phyloP scores from a whole-genome alignment of 2,329 filamentous ascomycete species.

The Aschersonia sp. region DNA sequence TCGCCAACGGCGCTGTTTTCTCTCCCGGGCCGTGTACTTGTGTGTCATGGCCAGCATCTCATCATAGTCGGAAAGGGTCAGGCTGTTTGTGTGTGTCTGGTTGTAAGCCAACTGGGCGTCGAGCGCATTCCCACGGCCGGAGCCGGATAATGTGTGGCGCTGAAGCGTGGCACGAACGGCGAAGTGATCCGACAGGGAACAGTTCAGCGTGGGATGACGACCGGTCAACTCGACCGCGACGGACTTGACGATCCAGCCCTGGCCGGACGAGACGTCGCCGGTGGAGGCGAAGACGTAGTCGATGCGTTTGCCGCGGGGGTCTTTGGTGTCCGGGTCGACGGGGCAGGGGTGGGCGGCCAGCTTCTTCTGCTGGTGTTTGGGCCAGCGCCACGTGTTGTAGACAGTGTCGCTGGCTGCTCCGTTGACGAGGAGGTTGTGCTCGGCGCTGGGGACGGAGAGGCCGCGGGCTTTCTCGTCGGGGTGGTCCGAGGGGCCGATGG shows the following conservation, averaged over 20 bases:
- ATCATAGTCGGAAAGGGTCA: conserved; percentile 28
- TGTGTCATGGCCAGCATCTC: conserved; percentile 59
- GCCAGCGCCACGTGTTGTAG: conserved; percentile 91
- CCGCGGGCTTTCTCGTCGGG: conserved; percentile 51
- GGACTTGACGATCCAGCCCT: conserved; percentile 53
- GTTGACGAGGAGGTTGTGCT: conserved; percentile 66
- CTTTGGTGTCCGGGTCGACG: conserved; percentile 50
- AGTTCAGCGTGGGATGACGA: conserved; percentile 66
- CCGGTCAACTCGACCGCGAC: conserved; percentile 67
- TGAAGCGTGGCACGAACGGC: conserved; percentile 69
- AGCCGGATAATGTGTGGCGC: conserved; percentile 22
- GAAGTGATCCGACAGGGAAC: conserved; percentile 90
- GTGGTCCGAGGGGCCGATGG: conserved; percentile 59
- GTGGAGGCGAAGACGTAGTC: conserved; percentile 85
- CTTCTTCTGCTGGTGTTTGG: conserved; percentile 51
- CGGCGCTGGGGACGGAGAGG: conserved; percentile 56
- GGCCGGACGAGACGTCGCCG: conserved; percentile 19
- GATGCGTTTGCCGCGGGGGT: conserved; percentile 69
- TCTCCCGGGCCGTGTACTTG: conserved; percentile 57
- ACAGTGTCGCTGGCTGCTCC: conserved; percentile 77
- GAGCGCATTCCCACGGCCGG: not conserved
- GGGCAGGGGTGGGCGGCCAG: conserved; percentile 42
- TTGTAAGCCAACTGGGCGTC: conserved; percentile 19
- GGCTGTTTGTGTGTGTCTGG: conserved; percentile 6
- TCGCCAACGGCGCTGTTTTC: conserved; percentile 56